Evolutionary conservation across 352 stramenopile genomes (phyloP).

Genomic region (Phytophthora lateralis): DNA sequence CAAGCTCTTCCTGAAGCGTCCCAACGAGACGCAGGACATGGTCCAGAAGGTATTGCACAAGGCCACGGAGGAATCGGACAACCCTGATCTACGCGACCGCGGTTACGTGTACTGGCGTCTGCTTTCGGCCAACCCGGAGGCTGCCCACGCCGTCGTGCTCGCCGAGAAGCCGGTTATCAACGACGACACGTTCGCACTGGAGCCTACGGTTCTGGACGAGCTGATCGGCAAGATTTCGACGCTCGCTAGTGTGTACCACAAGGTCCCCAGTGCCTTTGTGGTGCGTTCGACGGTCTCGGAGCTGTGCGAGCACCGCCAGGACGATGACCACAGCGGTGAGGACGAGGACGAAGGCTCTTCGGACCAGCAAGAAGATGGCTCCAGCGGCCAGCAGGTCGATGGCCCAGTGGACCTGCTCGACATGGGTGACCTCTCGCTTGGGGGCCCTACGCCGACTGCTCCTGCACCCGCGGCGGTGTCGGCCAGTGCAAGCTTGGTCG

Average conservation of each 20-base stretch:
- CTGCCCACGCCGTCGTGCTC: constrained; percentile 97
- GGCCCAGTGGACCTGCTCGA: constrained; percentile 78
- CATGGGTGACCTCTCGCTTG: constrained; percentile 84
- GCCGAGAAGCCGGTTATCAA: constrained; percentile 99
- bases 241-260: constrained; percentile 98
- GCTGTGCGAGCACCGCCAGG: constrained; percentile 67
- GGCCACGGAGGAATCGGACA: constrained; percentile 98
- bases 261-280: constrained; percentile 86
- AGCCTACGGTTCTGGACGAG: constrained; percentile 95
- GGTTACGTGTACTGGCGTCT: constrained; percentile 99
- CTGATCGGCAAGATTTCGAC: constrained; percentile 98
- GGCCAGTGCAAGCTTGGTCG: constrained; percentile 55
- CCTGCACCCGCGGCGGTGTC: constrained; percentile 37
- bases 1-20: constrained; percentile 98
- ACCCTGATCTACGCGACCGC: constrained; percentile 98
- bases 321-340: constrained; percentile 72
- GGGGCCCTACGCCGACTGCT: constrained; percentile 51
- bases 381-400: constrained; percentile 29
- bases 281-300: constrained; percentile 85
- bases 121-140: constrained; percentile 97
- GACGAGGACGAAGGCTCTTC: constrained; percentile 72
- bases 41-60: constrained; percentile 98
- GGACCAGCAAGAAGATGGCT: constrained; percentile 58
- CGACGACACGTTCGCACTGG: constrained; percentile 97
- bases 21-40: constrained; percentile 95